These are phyloP conservation scores for Luvunga scandens DNA, from an alignment of 345 rosid genomes.

Conservation along the genomic window DNA sequence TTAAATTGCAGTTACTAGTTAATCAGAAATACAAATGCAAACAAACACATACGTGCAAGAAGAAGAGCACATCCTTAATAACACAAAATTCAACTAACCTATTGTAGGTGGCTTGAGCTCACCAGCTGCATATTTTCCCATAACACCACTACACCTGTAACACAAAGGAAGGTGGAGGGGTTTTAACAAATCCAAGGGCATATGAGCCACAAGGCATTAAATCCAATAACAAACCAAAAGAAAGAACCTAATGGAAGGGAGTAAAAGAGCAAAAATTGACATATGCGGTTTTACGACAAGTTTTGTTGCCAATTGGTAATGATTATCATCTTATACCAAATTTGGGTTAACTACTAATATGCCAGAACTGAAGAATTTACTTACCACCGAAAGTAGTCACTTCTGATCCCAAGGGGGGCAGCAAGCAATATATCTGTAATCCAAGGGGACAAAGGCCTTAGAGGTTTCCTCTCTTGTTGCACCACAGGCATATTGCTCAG, in stretches of 20 bases:
- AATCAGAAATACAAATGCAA: neutral
- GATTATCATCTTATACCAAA: neutral
- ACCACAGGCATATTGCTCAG: slow-evolving; percentile 35
- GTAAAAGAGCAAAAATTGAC: neutral
- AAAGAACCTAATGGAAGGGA: neutral
- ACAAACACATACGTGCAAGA: neutral
- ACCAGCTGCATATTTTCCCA: slow-evolving; percentile 97
- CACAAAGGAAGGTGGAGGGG: neutral
- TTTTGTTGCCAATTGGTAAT: neutral
- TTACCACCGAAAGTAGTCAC: slow-evolving; percentile 97
- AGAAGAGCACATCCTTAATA: neutral
- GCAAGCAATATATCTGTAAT: slow-evolving; percentile 90
- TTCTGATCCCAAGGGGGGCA: slow-evolving; percentile 89
- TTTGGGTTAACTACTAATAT: neutral
- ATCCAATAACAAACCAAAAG: neutral
- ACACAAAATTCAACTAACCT: slow-evolving; percentile 43
- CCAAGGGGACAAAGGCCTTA: slow-evolving; percentile 97
- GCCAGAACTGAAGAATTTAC: slow-evolving; percentile 23
- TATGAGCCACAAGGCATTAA: neutral
- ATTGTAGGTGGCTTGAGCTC: slow-evolving; percentile 95
- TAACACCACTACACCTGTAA: slow-evolving; percentile 95
- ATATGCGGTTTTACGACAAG: neutral
- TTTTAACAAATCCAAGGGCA: slow-evolving; percentile 10
- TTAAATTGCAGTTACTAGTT: slow-evolving; percentile 7
- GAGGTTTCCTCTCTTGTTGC: slow-evolving; percentile 79